phyloP scores from a whole-genome alignment of 2,329 filamentous ascomycete genomes.

The Xylogone sp. region DNA sequence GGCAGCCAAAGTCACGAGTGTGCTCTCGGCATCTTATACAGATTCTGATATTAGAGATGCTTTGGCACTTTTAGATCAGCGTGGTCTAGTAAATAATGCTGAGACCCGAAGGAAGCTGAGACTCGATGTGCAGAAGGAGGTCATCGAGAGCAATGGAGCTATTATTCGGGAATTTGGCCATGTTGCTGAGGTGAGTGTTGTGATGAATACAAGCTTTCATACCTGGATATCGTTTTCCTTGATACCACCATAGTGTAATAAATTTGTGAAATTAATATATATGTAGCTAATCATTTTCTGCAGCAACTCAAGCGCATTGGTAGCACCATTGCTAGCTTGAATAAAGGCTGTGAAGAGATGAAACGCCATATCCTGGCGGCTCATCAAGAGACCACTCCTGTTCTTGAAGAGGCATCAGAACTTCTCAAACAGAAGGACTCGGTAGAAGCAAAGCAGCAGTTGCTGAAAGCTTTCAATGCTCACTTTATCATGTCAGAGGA shows the following conservation, averaged over 20 bases:
- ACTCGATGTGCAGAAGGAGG: constrained; percentile 82
- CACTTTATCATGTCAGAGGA: constrained; percentile 85
- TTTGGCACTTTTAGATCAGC: constrained; percentile 70
- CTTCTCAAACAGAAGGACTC: constrained; percentile 71
- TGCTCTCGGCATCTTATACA: constrained; percentile 88
- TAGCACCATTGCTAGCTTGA: constrained; percentile 70
- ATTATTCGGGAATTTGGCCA: constrained; percentile 85
- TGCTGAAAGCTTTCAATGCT: constrained; percentile 71
- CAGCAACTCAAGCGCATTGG: constrained; percentile 88
- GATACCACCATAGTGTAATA: no score
- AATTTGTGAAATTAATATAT: constrained; percentile 3
- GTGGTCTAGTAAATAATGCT: constrained; percentile 67
- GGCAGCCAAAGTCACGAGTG: constrained; percentile 75
- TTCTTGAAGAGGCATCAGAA: constrained; percentile 72
- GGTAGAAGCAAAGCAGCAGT: constrained; percentile 73
- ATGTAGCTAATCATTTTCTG: background rate
- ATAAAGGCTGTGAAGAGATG: constrained; percentile 77
- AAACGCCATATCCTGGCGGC: constrained; percentile 72
- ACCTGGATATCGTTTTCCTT: background rate
- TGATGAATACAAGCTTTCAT: background rate
- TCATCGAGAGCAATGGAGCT: constrained; percentile 87
- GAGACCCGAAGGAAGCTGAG: constrained; percentile 77
- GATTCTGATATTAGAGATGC: constrained; percentile 90
- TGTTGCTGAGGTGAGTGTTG: constrained; percentile 70
- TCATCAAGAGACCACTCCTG: constrained; percentile 67